phyloP scores from a whole-genome alignment of 164 flowering plant species.

The Annona squamosa region DNA sequence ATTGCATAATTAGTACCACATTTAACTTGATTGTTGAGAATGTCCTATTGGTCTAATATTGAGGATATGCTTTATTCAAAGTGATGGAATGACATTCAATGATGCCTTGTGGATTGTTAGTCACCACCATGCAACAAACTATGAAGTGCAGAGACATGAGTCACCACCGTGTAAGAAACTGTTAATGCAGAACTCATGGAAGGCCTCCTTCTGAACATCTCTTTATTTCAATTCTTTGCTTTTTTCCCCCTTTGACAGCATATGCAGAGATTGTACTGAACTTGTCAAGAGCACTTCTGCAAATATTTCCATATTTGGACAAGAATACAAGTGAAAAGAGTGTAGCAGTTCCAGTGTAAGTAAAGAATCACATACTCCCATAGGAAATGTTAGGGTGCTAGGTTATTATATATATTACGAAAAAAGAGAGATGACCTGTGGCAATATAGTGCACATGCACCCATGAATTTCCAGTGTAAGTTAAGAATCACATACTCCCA shows the following conservation, averaged over 20 bases:
- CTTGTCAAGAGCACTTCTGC: constrained; percentile 49
- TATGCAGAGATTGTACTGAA: constrained; percentile 88
- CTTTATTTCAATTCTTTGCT: neutral
- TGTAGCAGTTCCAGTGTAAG: constrained; percentile 3
- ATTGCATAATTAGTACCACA: neutral
- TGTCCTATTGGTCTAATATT: neutral
- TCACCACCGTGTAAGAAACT: neutral
- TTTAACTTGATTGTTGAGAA: neutral
- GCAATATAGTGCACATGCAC: too few species aligned
- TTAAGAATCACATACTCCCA: neutral
- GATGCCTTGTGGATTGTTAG: neutral
- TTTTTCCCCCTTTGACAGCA: constrained; percentile 37
- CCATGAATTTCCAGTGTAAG: neutral
- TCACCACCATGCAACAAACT: neutral
- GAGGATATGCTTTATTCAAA: neutral
- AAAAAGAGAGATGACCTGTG: too few species aligned
- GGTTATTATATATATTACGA: too few species aligned
- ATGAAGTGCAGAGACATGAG: neutral
- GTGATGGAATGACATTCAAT: neutral
- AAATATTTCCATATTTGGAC: constrained; percentile 31
- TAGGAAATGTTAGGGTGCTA: neutral
- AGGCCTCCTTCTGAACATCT: neutral
- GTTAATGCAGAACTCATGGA: neutral
- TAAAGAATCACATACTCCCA: neutral
- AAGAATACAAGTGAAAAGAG: constrained; percentile 8